Evolutionary conservation across 1,284 basidiomycete genomes (phyloP).

Genomic region (Tylopilus sp.): DNA sequence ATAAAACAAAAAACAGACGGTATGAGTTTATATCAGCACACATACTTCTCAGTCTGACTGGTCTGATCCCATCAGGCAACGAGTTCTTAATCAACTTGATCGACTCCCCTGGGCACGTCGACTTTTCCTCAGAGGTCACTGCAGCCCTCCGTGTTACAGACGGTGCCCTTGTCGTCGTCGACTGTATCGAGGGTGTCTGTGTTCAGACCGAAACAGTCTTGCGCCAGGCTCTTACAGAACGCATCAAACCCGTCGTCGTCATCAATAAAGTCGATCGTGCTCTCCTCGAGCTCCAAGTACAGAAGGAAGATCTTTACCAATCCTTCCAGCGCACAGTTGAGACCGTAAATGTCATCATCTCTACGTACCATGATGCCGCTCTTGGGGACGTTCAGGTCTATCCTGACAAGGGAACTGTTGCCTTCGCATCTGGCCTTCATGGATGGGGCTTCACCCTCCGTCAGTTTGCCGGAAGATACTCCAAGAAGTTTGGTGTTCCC

Average conservation of each 20-base stretch:
- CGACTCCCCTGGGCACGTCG: conserved; percentile 99
- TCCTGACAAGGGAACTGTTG: conserved; percentile 98
- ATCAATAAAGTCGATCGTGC: conserved; percentile 99
- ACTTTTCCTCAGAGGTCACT: conserved; percentile 99
- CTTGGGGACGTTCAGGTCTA: conserved; percentile 99
- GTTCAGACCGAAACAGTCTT: conserved; percentile 99
- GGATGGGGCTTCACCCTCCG: conserved; percentile 99
- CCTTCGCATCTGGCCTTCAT: conserved; percentile 99
- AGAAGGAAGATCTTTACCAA: conserved; percentile 97
- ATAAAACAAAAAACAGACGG: conserved; percentile 96
- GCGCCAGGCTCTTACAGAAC: conserved; percentile 95
- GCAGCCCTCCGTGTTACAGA: conserved; percentile 99
- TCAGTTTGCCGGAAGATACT: conserved; percentile 93
- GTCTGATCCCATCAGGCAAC: conserved; percentile 55
- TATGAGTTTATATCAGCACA: conserved; percentile 29
- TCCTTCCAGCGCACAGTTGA: conserved; percentile 98
- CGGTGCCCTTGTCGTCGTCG: conserved; percentile 97
- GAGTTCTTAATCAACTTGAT: conserved; percentile 99
- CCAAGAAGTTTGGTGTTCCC: conserved; percentile 99
- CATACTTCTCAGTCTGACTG: conserved; percentile 18
- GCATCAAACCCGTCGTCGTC: conserved; percentile 99
- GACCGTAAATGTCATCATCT: conserved; percentile 98
- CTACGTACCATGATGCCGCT: conserved; percentile 92
- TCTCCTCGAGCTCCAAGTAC: conserved; percentile 96
- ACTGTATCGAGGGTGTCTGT: conserved; percentile 99